These are phyloP conservation scores for Mycosarcoma maydis DNA, from an alignment of 1,284 basidiomycete species.

Conservation along the genomic window DNA sequence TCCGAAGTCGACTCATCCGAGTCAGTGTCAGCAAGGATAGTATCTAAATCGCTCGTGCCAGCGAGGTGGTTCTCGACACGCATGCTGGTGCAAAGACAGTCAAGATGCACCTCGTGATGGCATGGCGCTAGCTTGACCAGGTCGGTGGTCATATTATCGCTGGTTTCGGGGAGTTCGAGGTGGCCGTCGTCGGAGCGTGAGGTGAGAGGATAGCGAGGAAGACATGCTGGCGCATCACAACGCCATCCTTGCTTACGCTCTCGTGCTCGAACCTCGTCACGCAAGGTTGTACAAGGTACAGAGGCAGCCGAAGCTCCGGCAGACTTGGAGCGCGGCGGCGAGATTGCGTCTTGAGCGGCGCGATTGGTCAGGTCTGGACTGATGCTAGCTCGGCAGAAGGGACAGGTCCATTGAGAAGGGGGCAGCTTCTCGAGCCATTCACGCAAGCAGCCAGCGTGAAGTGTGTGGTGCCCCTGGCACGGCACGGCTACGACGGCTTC, in stretches of 20 bases:
- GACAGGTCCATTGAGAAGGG: constrained; percentile 62
- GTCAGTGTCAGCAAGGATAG: constrained; percentile 1
- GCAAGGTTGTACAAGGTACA: constrained; percentile 23
- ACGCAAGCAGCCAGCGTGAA: constrained; percentile 57
- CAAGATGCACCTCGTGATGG: constrained; percentile 60
- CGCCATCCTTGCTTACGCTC: constrained; percentile 54
- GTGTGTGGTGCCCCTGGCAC: constrained; percentile 60
- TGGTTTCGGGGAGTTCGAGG: constrained; percentile 31
- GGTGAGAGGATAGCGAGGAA: constrained; percentile 48
- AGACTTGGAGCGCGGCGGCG: constrained; percentile 4
- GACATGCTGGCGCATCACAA: constrained; percentile 60
- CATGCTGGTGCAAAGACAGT: constrained; percentile 60
- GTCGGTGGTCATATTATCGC: constrained; percentile 32
- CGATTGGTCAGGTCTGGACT: constrained; percentile 4
- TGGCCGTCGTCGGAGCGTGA: constrained; percentile 15
- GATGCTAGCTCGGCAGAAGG: constrained; percentile 58
- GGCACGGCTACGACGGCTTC: constrained; percentile 61
- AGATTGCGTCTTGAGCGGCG: background rate
- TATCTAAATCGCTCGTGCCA: constrained; percentile 6
- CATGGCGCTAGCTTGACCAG: constrained; percentile 56
- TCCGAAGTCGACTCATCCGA: constrained; percentile 1
- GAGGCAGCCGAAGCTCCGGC: background rate
- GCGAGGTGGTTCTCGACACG: constrained; percentile 44
- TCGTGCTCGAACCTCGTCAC: constrained; percentile 53
- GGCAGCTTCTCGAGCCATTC: constrained; percentile 58